Conservation (phyloP, 2,329 filamentous ascomycete genomes). For the Microsporum ferrugineum region DNA sequence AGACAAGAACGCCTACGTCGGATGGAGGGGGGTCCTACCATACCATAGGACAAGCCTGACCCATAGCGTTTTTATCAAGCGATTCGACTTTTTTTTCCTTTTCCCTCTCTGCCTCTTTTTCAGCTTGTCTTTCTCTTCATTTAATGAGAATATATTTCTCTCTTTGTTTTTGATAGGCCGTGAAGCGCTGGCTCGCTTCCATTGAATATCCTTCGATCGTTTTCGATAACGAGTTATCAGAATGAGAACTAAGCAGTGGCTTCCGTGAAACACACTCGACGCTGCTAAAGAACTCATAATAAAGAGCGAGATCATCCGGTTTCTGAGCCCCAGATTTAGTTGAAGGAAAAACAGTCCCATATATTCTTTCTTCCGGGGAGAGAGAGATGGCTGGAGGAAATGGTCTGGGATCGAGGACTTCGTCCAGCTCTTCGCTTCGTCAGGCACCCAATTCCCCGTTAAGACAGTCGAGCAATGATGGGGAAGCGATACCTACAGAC, state of each 20-base stretch:
- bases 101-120: background rate
- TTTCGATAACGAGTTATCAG: background rate
- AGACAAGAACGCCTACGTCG: background rate
- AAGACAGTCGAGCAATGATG: background rate
- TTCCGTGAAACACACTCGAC: background rate
- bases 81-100: background rate
- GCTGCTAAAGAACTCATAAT: background rate
- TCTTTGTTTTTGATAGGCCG: background rate
- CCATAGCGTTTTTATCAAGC: background rate
- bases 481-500: background rate
- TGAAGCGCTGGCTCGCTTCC: background rate
- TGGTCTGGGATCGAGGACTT: background rate
- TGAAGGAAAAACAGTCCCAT: background rate
- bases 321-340: background rate
- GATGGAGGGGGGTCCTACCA: background rate
- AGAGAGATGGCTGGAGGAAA: background rate
- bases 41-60: background rate
- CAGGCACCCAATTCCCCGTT: background rate
- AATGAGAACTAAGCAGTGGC: background rate
- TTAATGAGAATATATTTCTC: background rate
- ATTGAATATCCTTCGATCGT: background rate
- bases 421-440: background rate
- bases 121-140: background rate
- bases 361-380: background rate
- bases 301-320: background rate